Percentiles rank a stretch among this genome's conserved stretches.
Evolutionary conservation across 2,329 filamentous ascomycete genomes (phyloP).

Genomic region (Dactylellina haptotyla): DNA sequence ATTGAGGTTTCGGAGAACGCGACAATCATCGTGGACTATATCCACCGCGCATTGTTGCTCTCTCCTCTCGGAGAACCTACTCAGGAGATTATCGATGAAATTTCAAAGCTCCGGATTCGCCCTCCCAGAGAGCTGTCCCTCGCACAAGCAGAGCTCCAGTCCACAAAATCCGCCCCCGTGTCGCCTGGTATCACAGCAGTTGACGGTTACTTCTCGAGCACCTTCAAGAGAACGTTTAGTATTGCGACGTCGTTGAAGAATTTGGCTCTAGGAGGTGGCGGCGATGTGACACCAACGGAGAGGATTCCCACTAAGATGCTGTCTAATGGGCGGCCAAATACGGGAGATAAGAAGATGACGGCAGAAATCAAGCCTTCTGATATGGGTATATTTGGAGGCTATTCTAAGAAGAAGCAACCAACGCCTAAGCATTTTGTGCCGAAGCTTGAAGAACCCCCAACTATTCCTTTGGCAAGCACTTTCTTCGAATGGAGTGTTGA

Average conservation of each 20-base stretch:
- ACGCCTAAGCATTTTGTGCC: constrained; percentile 77
- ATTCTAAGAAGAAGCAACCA: constrained; percentile 72
- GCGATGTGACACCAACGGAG: constrained; percentile 62
- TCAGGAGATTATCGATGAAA: constrained; percentile 78
- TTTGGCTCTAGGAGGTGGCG: constrained; percentile 65
- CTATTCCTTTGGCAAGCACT: constrained; percentile 79
- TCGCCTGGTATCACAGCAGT: constrained; percentile 65
- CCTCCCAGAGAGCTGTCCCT: constrained; percentile 56
- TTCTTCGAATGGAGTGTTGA: constrained; percentile 97
- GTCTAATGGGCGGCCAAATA: constrained; percentile 36
- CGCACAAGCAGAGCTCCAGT: constrained; percentile 60
- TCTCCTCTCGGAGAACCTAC: constrained; percentile 79
- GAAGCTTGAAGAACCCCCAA: constrained; percentile 70
- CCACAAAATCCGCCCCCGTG: constrained; percentile 61
- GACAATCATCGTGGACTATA: constrained; percentile 82
- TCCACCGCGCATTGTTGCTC: constrained; percentile 79
- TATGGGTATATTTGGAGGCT: constrained; percentile 58
- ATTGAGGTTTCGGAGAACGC: constrained; percentile 90
- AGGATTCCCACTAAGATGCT: constrained; percentile 36
- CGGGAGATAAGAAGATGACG: constrained; percentile 57
- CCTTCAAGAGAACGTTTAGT: constrained; percentile 72
- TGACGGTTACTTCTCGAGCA: constrained; percentile 71
- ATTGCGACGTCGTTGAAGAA: constrained; percentile 73
- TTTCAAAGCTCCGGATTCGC: constrained; percentile 65
- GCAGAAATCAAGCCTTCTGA: constrained; percentile 58